These are phyloP conservation scores for Melocanna baccifera DNA, from an alignment of 176 grass and related monocot genomes.

Conservation along the genomic window DNA sequence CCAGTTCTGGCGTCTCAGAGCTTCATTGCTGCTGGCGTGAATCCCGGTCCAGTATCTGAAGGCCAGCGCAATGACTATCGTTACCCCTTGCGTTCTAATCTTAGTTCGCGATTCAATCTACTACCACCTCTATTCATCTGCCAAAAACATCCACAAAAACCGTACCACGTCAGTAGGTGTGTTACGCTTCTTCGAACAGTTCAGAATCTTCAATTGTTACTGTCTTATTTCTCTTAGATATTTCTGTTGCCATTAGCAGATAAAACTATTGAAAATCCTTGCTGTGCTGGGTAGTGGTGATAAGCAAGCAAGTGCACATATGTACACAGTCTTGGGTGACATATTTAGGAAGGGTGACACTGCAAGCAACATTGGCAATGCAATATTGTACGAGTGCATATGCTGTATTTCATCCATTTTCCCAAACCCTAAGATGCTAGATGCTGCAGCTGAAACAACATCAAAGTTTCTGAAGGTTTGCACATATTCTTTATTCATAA, in stretches of 20 bases:
- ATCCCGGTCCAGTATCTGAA: too few species aligned
- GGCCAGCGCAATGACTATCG: too few species aligned
- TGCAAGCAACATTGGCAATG: constrained; percentile 97
- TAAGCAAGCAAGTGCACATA: constrained; percentile 88
- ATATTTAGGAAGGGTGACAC: constrained; percentile 94
- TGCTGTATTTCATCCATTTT: constrained; percentile 98
- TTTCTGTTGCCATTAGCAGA: constrained; percentile 52
- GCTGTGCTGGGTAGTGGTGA: constrained; percentile 87
- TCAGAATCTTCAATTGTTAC: constrained; percentile 23
- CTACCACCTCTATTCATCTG: too few species aligned
- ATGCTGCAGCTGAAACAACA: constrained; percentile 89
- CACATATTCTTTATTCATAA: neutral
- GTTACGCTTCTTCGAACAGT: constrained; percentile 7
- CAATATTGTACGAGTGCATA: constrained; percentile 92
- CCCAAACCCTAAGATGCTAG: constrained; percentile 84
- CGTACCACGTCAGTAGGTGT: too few species aligned
- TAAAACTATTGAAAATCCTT: constrained; percentile 97
- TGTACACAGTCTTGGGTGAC: constrained; percentile 82
- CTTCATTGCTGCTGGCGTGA: too few species aligned
- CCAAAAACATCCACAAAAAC: too few species aligned
- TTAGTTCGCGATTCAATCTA: too few species aligned
- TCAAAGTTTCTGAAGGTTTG: constrained; percentile 98
- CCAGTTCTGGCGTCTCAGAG: too few species aligned
- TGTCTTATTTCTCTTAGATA: constrained; percentile 22
- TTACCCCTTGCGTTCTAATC: too few species aligned